These are phyloP conservation scores for Syzygium aromaticum DNA, from an alignment of 345 rosid species.

Conservation along the genomic window DNA sequence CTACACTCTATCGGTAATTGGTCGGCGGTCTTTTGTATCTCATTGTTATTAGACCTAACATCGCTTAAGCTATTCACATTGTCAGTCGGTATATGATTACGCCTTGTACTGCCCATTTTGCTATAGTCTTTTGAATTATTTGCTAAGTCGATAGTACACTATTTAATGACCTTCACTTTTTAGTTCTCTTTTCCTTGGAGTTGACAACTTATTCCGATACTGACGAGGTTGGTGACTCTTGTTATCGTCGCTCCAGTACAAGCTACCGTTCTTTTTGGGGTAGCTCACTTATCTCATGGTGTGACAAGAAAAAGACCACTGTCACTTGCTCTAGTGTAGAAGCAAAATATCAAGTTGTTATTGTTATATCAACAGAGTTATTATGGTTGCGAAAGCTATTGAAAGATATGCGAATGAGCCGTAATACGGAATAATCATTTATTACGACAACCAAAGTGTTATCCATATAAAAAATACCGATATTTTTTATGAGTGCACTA, in stretches of 20 bases:
- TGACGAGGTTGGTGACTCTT: neutral
- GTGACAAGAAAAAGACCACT: neutral
- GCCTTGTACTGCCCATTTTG: neutral
- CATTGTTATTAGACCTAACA: no score
- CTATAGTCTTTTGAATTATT: no score
- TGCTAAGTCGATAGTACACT: no score
- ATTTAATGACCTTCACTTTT: neutral
- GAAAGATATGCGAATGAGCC: neutral
- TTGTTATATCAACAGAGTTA: no score
- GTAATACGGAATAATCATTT: no score
- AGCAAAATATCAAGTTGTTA: no score
- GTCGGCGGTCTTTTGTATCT: no score
- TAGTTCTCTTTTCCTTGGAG: no score
- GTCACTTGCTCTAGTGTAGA: fast-evolving
- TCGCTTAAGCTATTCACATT: no score
- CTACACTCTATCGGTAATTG: fast-evolving
- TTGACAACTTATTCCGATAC: neutral
- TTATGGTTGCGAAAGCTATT: neutral
- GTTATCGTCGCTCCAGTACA: neutral
- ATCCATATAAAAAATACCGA: neutral
- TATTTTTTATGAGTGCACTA: neutral
- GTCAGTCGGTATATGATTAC: no score
- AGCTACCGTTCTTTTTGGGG: neutral
- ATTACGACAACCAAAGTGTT: no score
- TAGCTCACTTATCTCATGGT: neutral